These are phyloP conservation scores for Arxiozyma heterogenica DNA, from an alignment of 1,139 yeast genomes.

Conservation along the genomic window DNA sequence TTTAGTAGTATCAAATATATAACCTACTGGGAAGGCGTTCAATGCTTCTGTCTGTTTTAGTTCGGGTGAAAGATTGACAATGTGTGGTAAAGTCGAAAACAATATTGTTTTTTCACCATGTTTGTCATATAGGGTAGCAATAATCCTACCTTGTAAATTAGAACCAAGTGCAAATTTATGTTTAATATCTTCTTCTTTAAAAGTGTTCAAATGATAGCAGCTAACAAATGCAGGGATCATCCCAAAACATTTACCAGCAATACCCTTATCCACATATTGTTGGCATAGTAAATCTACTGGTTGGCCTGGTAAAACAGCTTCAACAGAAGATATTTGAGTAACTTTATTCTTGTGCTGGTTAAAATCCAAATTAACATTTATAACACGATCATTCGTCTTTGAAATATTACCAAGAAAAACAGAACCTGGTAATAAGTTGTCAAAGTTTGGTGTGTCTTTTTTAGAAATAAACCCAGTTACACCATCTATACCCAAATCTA, in stretches of 20 bases:
- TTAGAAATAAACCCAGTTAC: constrained; percentile 68
- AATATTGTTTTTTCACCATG: constrained; percentile 53
- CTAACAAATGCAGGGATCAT: constrained; percentile 64
- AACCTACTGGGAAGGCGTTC: constrained; percentile 74
- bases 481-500: constrained; percentile 55
- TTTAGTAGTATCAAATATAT: constrained; percentile 51
- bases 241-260: constrained; percentile 59
- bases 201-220: constrained; percentile 53
- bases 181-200: constrained; percentile 41
- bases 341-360: constrained; percentile 39
- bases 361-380: constrained; percentile 44
- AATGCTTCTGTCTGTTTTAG: constrained; percentile 29
- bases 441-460: constrained; percentile 41
- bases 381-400: constrained; percentile 47
- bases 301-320: constrained; percentile 78
- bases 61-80: constrained; percentile 31
- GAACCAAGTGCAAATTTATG: constrained; percentile 61
- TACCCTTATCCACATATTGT: constrained; percentile 52
- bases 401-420: constrained; percentile 46
- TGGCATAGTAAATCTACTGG: constrained; percentile 66
- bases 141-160: constrained; percentile 57
- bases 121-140: constrained; percentile 45
- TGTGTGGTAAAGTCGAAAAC: constrained; percentile 55
- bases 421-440: constrained; percentile 33
- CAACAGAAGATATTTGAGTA: constrained; percentile 56